Percentiles rank a stretch among this genome's conserved stretches.
phyloP scores from a whole-genome alignment of 2,329 filamentous ascomycete genomes.

The Zymoseptoria crescenta region DNA sequence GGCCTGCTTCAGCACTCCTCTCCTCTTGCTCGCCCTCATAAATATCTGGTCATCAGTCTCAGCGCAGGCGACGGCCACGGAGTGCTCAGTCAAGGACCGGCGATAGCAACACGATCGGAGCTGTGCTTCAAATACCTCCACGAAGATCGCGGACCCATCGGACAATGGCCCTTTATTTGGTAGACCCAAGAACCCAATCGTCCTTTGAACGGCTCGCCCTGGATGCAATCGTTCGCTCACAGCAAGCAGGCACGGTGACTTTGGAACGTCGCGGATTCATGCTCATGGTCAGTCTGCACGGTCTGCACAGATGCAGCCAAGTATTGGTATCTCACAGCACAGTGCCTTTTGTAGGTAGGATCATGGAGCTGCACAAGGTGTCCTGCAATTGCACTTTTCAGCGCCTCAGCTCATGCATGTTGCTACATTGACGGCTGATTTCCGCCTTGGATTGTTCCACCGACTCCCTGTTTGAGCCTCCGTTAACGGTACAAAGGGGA shows the following conservation, averaged over 20 bases:
- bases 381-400: neutral
- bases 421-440: neutral
- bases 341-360: neutral
- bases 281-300: neutral
- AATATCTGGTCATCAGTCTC: too few relatives aligned
- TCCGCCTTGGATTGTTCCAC: too few relatives aligned
- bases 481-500: too few relatives aligned
- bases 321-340: neutral
- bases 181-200: too few relatives aligned
- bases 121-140: too few relatives aligned
- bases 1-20: neutral
- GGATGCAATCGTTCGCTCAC: neutral
- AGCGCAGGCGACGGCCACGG: too few relatives aligned
- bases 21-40: too few relatives aligned
- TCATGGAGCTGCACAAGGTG: neutral
- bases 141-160: too few relatives aligned
- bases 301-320: neutral
- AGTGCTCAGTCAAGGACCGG: too few relatives aligned
- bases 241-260: neutral
- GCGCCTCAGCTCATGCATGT: neutral
- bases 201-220: too few relatives aligned
- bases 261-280: neutral
- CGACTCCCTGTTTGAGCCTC: neutral
- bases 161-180: too few relatives aligned
- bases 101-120: too few relatives aligned